phyloP scores from a whole-genome alignment of 2,329 filamentous ascomycete species.

The Chrysosporium keratinophilum region DNA sequence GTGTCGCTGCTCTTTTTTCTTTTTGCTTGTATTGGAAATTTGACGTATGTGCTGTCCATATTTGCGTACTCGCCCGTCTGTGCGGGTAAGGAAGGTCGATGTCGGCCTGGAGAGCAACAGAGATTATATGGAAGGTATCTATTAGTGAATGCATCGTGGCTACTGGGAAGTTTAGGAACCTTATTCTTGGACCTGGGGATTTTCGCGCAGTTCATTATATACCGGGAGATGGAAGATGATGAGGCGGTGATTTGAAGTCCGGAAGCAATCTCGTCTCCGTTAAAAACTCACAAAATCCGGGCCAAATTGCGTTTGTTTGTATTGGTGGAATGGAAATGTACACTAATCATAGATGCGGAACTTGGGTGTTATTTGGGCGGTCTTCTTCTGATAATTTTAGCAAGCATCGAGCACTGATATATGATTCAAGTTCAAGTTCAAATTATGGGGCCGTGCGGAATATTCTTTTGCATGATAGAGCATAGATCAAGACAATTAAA shows the following conservation, averaged over 20 bases:
- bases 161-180: slow-evolving; percentile 80
- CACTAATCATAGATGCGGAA: no score
- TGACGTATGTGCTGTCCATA: slow-evolving; percentile 87
- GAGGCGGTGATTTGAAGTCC: background rate
- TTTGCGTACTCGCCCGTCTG: slow-evolving; percentile 78
- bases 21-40: slow-evolving; percentile 89
- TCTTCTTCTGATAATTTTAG: no score
- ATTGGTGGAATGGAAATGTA: no score
- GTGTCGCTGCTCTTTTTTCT: slow-evolving; percentile 92
- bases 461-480: no score
- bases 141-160: slow-evolving; percentile 80
- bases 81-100: slow-evolving; percentile 34
- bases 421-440: no score
- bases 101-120: slow-evolving; percentile 54
- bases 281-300: no score
- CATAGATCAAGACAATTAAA: no score
- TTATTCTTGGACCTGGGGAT: slow-evolving; percentile 74
- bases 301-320: no score
- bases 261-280: no score
- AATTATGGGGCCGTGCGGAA: no score
- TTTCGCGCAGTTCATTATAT: slow-evolving; percentile 86
- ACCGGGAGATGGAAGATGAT: slow-evolving; percentile 39
- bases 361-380: no score
- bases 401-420: no score
- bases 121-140: slow-evolving; percentile 70